These are phyloP conservation scores for Penicillium sclerotigenum DNA, from an alignment of 2,329 filamentous ascomycete species.

Conservation along the genomic window DNA sequence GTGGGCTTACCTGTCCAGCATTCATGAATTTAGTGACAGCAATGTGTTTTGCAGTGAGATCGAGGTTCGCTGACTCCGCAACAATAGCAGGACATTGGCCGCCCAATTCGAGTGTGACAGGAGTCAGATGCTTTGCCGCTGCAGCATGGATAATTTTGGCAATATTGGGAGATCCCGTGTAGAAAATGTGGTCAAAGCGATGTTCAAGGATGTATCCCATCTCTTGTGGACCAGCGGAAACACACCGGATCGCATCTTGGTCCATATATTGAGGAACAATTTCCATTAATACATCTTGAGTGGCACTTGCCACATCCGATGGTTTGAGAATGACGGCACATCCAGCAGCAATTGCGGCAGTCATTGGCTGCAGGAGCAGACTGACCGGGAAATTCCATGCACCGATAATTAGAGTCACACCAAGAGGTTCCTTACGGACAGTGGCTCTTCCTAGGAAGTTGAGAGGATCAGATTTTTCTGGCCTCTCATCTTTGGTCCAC, in stretches of 20 bases:
- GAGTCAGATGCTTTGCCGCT: conserved; percentile 48
- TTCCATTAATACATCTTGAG: conserved; percentile 40
- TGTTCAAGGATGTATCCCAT: conserved; percentile 38
- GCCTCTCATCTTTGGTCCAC: conserved; percentile 40
- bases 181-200: conserved; percentile 48
- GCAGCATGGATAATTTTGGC: conserved; percentile 40
- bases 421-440: conserved; percentile 45
- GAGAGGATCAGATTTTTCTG: conserved; percentile 25
- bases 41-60: conserved; percentile 45
- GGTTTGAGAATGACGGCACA: conserved; percentile 46
- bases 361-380: conserved; percentile 39
- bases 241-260: conserved; percentile 34
- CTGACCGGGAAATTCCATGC: conserved; percentile 50
- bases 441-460: conserved; percentile 32
- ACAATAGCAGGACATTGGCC: conserved; percentile 49
- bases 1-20: conserved; percentile 36
- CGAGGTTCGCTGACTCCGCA: conserved; percentile 40
- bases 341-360: conserved; percentile 47
- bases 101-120: conserved; percentile 46
- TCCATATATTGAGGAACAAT: conserved; percentile 47
- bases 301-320: conserved; percentile 38
- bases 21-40: conserved; percentile 45
- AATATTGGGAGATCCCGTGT: conserved; percentile 43
- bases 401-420: conserved; percentile 46
- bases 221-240: conserved; percentile 39